phyloP scores from a whole-genome alignment of 179 eudicot species.

The Silene noctiflora region DNA sequence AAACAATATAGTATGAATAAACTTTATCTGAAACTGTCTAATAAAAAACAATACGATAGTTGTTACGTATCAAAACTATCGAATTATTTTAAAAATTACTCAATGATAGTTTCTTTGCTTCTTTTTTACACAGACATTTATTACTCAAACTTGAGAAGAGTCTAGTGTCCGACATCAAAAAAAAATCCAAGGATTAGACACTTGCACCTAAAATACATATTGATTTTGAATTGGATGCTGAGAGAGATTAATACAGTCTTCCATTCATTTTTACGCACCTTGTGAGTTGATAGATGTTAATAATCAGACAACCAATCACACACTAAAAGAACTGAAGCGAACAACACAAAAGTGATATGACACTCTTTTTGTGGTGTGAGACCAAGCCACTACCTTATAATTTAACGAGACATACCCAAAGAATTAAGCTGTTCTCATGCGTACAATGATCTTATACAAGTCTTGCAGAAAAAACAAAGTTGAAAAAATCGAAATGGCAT shows the following conservation, averaged over 20 bases:
- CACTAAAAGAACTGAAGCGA: neutral
- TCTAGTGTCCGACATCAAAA: neutral
- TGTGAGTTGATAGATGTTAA: no score
- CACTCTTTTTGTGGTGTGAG: neutral
- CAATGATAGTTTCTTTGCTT: no score
- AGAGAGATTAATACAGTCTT: no score
- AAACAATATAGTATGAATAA: conserved; percentile 13
- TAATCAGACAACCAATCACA: neutral
- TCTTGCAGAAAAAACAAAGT: no score
- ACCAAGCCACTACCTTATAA: neutral
- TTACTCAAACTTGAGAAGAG: neutral
- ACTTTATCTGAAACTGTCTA: neutral
- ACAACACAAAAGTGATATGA: neutral
- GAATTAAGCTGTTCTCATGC: neutral
- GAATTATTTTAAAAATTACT: no score
- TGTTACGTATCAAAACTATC: neutral
- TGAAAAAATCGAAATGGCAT: no score
- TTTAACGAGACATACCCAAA: no score
- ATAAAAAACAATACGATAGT: neutral
- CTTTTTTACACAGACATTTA: no score
- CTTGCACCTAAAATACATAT: neutral
- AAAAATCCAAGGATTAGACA: neutral
- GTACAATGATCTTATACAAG: no score
- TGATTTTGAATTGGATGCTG: no score
- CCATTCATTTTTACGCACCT: no score